A percentile compares a stretch with the other conserved stretches of the same genome.
phyloP scores from a whole-genome alignment of 169 alveolate genomes.

The Plasmodium knowlesi region DNA sequence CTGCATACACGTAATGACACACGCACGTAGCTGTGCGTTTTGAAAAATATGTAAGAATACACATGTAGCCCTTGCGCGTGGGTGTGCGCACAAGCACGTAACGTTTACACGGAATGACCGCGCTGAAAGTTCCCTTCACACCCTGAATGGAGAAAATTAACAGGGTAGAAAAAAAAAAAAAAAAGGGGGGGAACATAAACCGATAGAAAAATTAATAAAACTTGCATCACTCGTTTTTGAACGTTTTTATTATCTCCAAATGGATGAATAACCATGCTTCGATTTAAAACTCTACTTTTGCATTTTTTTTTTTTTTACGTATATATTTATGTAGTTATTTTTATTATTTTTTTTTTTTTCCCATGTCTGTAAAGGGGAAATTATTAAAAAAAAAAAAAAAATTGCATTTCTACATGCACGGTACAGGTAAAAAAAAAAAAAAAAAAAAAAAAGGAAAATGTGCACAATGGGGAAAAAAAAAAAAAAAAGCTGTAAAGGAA shows the following conservation, averaged over 20 bases:
- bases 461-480: background rate
- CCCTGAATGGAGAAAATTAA: constrained; percentile 10
- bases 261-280: background rate
- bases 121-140: background rate
- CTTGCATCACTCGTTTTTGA: background rate
- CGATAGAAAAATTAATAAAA: background rate
- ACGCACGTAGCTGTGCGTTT: background rate
- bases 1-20: constrained; percentile 4
- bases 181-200: background rate
- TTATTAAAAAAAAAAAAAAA: background rate
- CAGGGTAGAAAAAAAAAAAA: constrained; percentile 16
- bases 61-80: background rate
- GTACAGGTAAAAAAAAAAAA: background rate
- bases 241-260: background rate
- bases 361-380: background rate
- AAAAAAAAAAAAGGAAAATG: background rate
- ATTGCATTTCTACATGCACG: background rate
- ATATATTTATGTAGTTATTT: background rate
- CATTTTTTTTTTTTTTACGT: background rate
- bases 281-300: background rate
- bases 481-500: background rate
- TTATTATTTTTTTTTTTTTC: background rate
- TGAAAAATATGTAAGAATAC: background rate
- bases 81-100: constrained; percentile 2
- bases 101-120: background rate